phyloP scores from a whole-genome alignment of 2,329 filamentous ascomycete genomes.

The Xylaria sp. region DNA sequence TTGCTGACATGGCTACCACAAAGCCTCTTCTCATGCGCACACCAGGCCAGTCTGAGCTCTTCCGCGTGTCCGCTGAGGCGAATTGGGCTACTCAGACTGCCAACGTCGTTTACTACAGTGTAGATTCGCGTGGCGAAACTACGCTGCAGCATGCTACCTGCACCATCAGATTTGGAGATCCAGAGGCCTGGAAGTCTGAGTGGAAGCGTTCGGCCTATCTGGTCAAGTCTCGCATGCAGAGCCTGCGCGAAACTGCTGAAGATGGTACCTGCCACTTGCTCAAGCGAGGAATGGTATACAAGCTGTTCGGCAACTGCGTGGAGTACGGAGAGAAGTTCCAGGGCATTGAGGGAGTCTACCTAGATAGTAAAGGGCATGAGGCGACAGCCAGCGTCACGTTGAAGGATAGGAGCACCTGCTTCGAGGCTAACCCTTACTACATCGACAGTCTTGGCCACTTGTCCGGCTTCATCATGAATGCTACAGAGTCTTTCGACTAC shows the following conservation, averaged over 20 bases:
- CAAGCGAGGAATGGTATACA: constrained; percentile 10
- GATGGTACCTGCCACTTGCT: background rate
- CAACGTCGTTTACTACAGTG: constrained; percentile 3
- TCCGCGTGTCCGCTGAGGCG: constrained; percentile 56
- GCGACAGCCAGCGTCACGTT: constrained; percentile 3
- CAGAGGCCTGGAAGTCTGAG: constrained; percentile 1
- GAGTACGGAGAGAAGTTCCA: constrained; percentile 7
- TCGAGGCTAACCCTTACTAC: constrained; percentile 1
- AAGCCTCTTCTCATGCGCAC: constrained; percentile 53
- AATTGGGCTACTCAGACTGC: constrained; percentile 41
- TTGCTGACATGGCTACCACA: constrained; percentile 53
- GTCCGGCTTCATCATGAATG: constrained; percentile 17
- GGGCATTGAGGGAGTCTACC: constrained; percentile 7
- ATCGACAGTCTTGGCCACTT: constrained; percentile 8
- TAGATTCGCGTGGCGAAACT: background rate
- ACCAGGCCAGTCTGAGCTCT: constrained; percentile 47
- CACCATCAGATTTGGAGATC: constrained; percentile 1
- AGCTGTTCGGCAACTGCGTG: constrained; percentile 6
- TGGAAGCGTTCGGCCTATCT: background rate
- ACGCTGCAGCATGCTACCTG: constrained; percentile 4
- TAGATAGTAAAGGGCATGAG: constrained; percentile 12
- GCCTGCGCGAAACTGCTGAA: background rate
- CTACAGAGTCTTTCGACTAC: background rate
- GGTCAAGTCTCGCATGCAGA: constrained; percentile 5
- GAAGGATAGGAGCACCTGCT: background rate